Evolutionary conservation across 2,329 filamentous ascomycete species (phyloP).

Genomic region (Volutella citrinella): DNA sequence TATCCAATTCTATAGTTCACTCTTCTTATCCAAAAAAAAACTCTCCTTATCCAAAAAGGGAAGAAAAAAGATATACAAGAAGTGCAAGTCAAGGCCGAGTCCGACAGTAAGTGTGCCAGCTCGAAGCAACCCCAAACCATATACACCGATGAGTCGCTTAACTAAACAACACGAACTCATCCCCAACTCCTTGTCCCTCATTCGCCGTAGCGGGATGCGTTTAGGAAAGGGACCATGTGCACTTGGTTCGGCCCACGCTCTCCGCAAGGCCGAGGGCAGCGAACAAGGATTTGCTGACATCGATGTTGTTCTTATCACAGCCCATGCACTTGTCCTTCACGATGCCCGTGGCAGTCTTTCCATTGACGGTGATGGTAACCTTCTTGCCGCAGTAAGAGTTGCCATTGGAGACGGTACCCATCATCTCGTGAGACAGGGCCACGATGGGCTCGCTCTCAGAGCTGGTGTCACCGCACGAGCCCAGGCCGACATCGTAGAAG

Average conservation of each 20-base stretch:
- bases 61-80: no score
- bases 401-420: conserved; percentile 61
- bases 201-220: conserved; percentile 21
- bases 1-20: no score
- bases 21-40: no score
- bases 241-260: conserved; percentile 38
- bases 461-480: conserved; percentile 66
- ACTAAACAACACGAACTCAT: no score
- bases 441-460: conserved; percentile 60
- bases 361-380: conserved; percentile 60
- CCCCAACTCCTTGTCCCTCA: no score
- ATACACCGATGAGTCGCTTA: no score
- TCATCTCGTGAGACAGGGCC: conserved; percentile 63
- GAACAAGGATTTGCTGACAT: conserved; percentile 59
- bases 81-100: no score
- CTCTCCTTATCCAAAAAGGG: no score
- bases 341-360: conserved; percentile 54
- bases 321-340: conserved; percentile 76
- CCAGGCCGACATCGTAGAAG: conserved; percentile 68
- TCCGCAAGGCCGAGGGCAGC: conserved; percentile 46
- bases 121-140: no score
- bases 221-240: conserved; percentile 49
- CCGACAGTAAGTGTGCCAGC: no score
- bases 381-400: conserved; percentile 70
- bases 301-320: conserved; percentile 55